phyloP scores from a whole-genome alignment of 768 basidiomycete genomes.

The Collybia sordida region DNA sequence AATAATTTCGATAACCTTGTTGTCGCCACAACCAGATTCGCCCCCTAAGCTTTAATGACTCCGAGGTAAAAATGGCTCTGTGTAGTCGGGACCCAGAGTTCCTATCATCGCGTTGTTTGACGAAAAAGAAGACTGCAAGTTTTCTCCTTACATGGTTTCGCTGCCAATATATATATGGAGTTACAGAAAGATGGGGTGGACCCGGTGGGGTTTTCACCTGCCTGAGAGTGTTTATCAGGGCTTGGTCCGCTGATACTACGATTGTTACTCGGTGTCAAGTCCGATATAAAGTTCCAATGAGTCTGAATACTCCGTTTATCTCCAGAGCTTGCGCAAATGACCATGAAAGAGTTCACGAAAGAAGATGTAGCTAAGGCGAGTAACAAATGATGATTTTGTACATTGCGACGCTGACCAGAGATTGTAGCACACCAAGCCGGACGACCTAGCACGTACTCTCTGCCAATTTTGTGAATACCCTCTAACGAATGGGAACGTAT shows the following conservation, averaged over 20 bases:
- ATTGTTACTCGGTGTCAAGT: conserved; percentile 9
- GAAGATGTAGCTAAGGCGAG: conserved; percentile 17
- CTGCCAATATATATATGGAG: neutral
- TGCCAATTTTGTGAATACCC: neutral
- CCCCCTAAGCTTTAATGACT: no score
- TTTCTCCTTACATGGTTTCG: no score
- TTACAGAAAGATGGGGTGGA: neutral
- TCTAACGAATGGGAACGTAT: neutral
- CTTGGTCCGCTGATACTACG: neutral
- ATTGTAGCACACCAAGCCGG: conserved; percentile 12
- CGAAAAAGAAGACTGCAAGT: no score
- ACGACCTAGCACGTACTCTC: conserved; percentile 10
- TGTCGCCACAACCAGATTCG: no score
- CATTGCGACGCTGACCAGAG: neutral
- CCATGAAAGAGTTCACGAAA: conserved; percentile 12
- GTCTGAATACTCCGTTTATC: neutral
- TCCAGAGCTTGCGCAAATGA: conserved; percentile 4
- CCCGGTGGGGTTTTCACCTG: neutral
- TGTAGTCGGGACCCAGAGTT: no score
- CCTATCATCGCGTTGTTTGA: no score
- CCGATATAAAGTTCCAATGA: conserved; percentile 6
- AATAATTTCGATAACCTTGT: no score
- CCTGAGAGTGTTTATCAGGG: neutral
- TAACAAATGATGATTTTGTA: neutral
- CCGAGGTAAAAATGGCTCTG: no score